Evolutionary conservation across 73 alveolate species (phyloP).

Genomic region (Stentor roeselii): DNA sequence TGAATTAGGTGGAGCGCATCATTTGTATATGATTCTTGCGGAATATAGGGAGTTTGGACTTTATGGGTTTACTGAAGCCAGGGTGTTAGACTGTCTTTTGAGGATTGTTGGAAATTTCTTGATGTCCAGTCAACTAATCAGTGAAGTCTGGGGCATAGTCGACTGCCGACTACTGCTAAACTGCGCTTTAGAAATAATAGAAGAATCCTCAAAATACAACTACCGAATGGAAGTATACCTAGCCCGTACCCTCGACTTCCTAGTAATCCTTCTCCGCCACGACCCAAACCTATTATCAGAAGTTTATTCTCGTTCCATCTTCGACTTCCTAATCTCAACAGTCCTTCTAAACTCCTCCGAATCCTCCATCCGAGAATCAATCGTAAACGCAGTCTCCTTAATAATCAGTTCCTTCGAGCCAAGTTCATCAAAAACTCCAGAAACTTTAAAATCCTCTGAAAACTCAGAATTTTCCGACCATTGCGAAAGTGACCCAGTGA

Average conservation of each 20-base stretch:
- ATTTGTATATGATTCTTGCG: slow-evolving; percentile 33
- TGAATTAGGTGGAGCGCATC: slow-evolving; percentile 57
- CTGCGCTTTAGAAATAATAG: not conserved
- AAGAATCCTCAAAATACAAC: not conserved
- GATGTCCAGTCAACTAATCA: not conserved
- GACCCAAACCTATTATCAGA: no score
- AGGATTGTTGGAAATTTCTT: no score
- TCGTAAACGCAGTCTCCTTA: not conserved
- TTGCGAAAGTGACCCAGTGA: no score
- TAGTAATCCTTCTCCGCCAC: no score
- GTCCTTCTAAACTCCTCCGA: not conserved
- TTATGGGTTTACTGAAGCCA: not conserved
- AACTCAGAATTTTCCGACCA: not conserved
- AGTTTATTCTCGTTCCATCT: no score
- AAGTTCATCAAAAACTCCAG: not conserved
- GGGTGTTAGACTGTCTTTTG: not conserved
- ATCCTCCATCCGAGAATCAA: not conserved
- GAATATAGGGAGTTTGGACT: not conserved
- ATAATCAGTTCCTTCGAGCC: no score
- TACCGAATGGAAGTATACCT: not conserved
- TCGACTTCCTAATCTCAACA: not conserved
- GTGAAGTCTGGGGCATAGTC: not conserved
- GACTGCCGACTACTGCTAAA: not conserved
- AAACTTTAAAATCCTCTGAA: not conserved
- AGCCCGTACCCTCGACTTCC: no score